Evolutionary conservation across 2,329 filamentous ascomycete genomes (phyloP).

Genomic region (Paecilomyces dactylethromorphus): DNA sequence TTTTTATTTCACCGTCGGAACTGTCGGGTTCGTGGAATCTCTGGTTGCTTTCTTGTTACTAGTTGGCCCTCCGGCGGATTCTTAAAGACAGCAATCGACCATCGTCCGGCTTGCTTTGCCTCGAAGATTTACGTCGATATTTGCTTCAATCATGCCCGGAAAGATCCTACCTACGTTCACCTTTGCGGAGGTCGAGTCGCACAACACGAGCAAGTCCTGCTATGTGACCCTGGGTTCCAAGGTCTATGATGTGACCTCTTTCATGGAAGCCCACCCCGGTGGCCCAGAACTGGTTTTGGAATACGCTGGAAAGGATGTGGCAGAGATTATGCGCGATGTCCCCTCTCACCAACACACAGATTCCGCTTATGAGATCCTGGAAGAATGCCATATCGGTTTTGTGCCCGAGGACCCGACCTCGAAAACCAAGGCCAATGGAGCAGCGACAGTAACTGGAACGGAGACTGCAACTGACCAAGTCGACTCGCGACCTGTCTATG

Average conservation of each 20-base stretch:
- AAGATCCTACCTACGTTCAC: constrained; percentile 78
- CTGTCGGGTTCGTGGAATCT: not conserved
- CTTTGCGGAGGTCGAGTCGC: constrained; percentile 69
- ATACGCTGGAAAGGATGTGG: constrained; percentile 82
- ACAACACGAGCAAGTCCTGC: constrained; percentile 76
- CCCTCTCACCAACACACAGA: constrained; percentile 82
- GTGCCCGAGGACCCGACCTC: constrained; percentile 56
- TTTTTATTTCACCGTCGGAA: not conserved
- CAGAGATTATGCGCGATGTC: constrained; percentile 73
- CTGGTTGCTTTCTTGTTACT: not conserved
- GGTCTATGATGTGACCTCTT: constrained; percentile 92
- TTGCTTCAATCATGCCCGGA: constrained; percentile 59
- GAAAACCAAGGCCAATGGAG: constrained; percentile 38
- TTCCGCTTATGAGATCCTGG: constrained; percentile 89
- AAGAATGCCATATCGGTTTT: constrained; percentile 80
- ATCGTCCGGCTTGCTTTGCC: not conserved
- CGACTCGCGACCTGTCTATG: constrained; percentile 31
- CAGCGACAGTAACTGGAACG: constrained; percentile 41
- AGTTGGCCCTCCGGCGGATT: not conserved
- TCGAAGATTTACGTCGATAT: not conserved
- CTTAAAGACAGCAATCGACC: not conserved
- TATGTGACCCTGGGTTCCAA: constrained; percentile 86
- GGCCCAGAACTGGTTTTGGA: constrained; percentile 83
- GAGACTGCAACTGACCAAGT: constrained; percentile 7
- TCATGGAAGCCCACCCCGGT: constrained; percentile 84